phyloP scores from a whole-genome alignment of 352 stramenopile genomes.

The Phytophthora sojae region DNA sequence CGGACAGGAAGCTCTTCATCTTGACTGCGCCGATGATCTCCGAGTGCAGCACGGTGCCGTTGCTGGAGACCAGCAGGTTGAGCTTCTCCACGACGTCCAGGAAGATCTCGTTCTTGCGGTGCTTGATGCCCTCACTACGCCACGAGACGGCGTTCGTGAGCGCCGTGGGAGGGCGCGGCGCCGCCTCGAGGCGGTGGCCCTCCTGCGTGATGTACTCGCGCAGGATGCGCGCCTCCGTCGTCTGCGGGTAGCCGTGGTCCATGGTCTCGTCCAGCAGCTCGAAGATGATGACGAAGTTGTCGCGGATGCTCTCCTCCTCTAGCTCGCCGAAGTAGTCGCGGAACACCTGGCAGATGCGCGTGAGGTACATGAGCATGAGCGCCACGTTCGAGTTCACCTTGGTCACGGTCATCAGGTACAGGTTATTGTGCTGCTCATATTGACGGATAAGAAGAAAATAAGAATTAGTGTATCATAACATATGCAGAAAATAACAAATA shows the following conservation, averaged over 20 bases:
- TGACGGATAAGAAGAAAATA: neutral
- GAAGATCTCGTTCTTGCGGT: constrained; percentile 99
- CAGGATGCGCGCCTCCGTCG: constrained; percentile 88
- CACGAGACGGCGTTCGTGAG: constrained; percentile 99
- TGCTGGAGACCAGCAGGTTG: constrained; percentile 95
- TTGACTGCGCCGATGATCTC: constrained; percentile 99
- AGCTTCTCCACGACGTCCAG: constrained; percentile 99
- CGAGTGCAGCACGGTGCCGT: constrained; percentile 97
- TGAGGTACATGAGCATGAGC: constrained; percentile 95
- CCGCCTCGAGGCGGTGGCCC: constrained; percentile 94
- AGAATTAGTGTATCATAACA: neutral
- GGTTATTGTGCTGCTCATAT: constrained; percentile 95
- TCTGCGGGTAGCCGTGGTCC: constrained; percentile 99
- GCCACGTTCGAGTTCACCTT: constrained; percentile 99
- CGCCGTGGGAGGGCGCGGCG: constrained; percentile 94
- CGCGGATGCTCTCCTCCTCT: constrained; percentile 99
- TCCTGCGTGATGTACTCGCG: constrained; percentile 98
- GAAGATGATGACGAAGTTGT: constrained; percentile 99
- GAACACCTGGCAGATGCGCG: constrained; percentile 95
- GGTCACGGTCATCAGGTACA: constrained; percentile 99
- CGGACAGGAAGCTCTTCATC: constrained; percentile 99
- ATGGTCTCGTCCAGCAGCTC: constrained; percentile 99
- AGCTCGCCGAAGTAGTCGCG: constrained; percentile 99
- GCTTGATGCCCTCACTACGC: constrained; percentile 99
- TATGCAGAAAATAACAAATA: neutral